A percentile compares a stretch with the other conserved stretches of the same genome.
phyloP scores from a whole-genome alignment of 257 asterid species.

The Henckelia pumila region DNA sequence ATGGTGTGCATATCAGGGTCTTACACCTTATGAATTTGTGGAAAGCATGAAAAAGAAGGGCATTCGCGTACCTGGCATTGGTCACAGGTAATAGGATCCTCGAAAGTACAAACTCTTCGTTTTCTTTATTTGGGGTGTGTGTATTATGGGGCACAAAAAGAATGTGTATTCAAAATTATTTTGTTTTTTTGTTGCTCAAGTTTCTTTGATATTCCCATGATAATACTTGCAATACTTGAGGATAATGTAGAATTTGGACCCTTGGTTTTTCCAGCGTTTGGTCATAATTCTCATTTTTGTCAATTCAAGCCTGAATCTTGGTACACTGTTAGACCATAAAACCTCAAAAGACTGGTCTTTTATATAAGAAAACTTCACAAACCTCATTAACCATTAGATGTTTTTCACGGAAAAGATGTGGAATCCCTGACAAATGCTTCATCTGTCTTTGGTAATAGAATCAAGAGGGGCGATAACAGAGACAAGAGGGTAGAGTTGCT shows the following conservation, averaged over 20 bases:
- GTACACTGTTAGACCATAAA: not conserved
- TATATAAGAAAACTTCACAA: too few species aligned
- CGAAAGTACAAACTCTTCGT: conserved; percentile 2
- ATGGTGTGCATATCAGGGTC: conserved; percentile 49
- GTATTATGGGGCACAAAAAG: not conserved
- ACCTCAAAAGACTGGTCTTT: not conserved
- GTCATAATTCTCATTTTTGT: not conserved
- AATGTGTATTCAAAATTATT: not conserved
- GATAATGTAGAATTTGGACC: not conserved
- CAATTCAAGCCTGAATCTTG: conserved; percentile 18
- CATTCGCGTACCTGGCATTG: conserved; percentile 98
- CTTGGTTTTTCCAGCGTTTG: not conserved
- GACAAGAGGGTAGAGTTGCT: conserved; percentile 94
- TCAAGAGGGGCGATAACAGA: conserved; percentile 99
- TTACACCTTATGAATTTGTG: conserved; percentile 89
- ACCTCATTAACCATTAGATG: not conserved
- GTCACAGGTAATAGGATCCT: conserved; percentile 74
- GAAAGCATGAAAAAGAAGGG: conserved; percentile 99
- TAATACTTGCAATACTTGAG: too few species aligned
- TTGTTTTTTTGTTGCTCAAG: not conserved
- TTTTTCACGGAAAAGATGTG: too few species aligned
- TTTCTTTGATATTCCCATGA: not conserved
- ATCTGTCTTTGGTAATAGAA: conserved; percentile 39
- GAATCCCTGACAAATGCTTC: not conserved
- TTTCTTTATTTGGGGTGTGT: not conserved